Conservation (phyloP, 2,329 filamentous ascomycete species). For the Ophiostoma montium region DNA sequence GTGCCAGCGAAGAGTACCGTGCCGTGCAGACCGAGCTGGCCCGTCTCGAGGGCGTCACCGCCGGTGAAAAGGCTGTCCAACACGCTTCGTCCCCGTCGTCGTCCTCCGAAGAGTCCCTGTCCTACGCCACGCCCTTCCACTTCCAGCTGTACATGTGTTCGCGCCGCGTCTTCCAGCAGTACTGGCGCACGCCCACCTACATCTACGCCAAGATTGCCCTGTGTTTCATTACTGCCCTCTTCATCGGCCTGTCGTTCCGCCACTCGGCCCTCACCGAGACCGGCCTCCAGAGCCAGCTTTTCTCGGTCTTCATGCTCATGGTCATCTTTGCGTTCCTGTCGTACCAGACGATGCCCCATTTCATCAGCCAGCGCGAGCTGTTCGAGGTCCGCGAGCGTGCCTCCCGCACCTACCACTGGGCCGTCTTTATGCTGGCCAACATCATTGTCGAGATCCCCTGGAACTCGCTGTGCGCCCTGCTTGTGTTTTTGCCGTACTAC, state of each 20-base stretch:
- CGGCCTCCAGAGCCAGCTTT: conserved; percentile 52
- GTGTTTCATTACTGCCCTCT: conserved; percentile 29
- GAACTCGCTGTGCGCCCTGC: conserved; percentile 27
- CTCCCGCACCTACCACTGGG: conserved; percentile 51
- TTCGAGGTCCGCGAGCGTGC: conserved; percentile 54
- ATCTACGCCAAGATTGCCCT: conserved; percentile 57
- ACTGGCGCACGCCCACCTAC: conserved; percentile 64
- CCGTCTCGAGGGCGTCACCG: conserved; percentile 16
- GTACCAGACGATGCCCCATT: conserved; percentile 51
- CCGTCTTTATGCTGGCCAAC: conserved; percentile 49
- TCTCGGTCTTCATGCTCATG: conserved; percentile 39
- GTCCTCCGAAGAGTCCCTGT: neutral
- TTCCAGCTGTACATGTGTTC: conserved; percentile 47
- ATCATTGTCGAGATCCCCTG: conserved; percentile 55
- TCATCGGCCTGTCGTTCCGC: conserved; percentile 52
- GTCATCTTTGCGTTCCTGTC: conserved; percentile 48
- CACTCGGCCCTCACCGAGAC: conserved; percentile 41
- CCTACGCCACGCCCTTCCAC: conserved; percentile 54
- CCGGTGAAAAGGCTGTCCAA: conserved; percentile 1
- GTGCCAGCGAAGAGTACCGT: conserved; percentile 37
- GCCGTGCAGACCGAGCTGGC: conserved; percentile 54
- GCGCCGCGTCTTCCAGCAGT: conserved; percentile 57
- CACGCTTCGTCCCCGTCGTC: neutral
- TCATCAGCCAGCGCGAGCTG: conserved; percentile 49
- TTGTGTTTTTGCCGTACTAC: conserved; percentile 46